Conservation (phyloP, 805 yeast genomes). For the Teunomyces panamensis region DNA sequence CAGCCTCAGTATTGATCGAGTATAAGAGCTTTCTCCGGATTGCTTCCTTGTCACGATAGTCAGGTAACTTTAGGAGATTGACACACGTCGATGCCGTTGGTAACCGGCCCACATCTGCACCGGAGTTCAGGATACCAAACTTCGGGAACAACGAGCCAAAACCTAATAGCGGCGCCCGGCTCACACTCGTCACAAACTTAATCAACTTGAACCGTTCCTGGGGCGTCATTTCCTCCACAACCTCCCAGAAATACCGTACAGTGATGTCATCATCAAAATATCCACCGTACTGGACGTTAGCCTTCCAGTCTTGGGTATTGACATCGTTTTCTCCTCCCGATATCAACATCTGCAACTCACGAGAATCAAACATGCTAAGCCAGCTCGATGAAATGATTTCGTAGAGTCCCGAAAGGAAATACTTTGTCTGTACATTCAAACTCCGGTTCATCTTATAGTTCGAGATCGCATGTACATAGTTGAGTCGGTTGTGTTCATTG, state of each 20-base stretch:
- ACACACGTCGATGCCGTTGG: conserved; percentile 96
- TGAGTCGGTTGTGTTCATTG: conserved; percentile 55
- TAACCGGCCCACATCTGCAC: conserved; percentile 52
- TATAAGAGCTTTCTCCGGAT: conserved; percentile 66
- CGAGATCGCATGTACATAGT: conserved; percentile 74
- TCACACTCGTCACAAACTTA: conserved; percentile 88
- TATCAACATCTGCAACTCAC: conserved; percentile 73
- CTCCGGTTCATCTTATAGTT: conserved; percentile 72
- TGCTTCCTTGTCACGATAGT: conserved; percentile 63
- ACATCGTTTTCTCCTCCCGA: conserved; percentile 72
- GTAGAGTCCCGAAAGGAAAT: conserved; percentile 68
- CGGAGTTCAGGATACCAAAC: conserved; percentile 76
- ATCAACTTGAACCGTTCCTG: conserved; percentile 65
- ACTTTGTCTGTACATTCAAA: conserved; percentile 54
- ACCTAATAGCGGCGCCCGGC: conserved; percentile 88
- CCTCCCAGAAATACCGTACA: conserved; percentile 67
- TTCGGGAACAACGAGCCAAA: conserved; percentile 60
- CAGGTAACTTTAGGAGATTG: conserved; percentile 81
- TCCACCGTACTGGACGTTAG: conserved; percentile 66
- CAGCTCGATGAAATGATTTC: conserved; percentile 68
- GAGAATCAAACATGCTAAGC: conserved; percentile 82
- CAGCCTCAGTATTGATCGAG: conserved; percentile 78
- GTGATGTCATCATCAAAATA: conserved; percentile 56
- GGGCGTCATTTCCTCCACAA: conserved; percentile 62
- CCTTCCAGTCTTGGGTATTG: conserved; percentile 64